A percentile compares a stretch with the other conserved stretches of the same genome.
Evolutionary conservation across 2,329 filamentous ascomycete genomes (phyloP).

Genomic region (Diaporthe nobilis): DNA sequence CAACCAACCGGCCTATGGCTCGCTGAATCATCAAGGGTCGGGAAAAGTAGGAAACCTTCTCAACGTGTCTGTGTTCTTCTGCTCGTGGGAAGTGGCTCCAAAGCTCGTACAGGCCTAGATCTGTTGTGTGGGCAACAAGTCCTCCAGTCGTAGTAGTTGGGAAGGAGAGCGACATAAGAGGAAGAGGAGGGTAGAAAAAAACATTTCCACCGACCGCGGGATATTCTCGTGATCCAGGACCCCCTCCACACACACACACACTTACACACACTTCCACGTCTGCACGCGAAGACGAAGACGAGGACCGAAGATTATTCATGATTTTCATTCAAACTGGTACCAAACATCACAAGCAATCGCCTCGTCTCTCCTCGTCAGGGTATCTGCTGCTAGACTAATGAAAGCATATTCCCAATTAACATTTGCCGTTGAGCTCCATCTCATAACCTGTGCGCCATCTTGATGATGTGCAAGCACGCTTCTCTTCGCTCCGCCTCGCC

Average conservation of each 20-base stretch:
- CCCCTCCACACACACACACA: not conserved
- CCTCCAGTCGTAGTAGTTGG: too few species aligned
- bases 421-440: conserved; percentile 17
- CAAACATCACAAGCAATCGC: conserved; percentile 35
- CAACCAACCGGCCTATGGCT: conserved; percentile 12
- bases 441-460: conserved; percentile 7
- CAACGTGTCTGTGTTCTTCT: not conserved
- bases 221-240: conserved; percentile 5
- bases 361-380: conserved; percentile 39
- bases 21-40: not conserved
- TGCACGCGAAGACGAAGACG: not conserved
- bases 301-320: not conserved
- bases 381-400: conserved; percentile 41
- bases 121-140: not conserved
- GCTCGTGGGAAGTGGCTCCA: not conserved
- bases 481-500: not conserved
- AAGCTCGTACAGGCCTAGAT: not conserved
- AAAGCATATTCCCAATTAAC: conserved; percentile 35
- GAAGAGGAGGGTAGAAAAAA: not conserved
- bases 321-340: conserved; percentile 15
- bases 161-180: not conserved
- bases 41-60: conserved; percentile 4
- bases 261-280: not conserved
- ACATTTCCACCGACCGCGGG: not conserved
- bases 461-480: not conserved